A percentile compares a stretch with the other conserved stretches of the same genome.
phyloP scores from a whole-genome alignment of 2,329 filamentous ascomycete species.

The Sclerotinia trifoliorum region DNA sequence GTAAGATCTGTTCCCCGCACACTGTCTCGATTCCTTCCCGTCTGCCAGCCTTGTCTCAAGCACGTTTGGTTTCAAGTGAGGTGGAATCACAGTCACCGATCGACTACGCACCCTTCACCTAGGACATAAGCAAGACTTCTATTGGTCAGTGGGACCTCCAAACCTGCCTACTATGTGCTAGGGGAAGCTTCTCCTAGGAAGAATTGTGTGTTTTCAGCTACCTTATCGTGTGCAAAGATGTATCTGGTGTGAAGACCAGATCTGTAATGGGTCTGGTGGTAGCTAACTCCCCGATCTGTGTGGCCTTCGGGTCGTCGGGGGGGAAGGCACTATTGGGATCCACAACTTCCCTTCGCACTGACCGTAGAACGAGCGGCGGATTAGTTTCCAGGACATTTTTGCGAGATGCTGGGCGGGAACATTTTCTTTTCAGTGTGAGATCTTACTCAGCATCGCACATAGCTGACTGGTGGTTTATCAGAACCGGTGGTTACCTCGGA shows the following conservation, averaged over 20 bases:
- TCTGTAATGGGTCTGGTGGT: constrained; percentile 1
- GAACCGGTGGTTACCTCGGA: not conserved
- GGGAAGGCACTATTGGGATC: not conserved
- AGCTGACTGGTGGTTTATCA: not conserved
- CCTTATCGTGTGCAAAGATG: not conserved
- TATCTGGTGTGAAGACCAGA: constrained; percentile 1
- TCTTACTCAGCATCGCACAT: not conserved
- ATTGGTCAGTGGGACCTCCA: not conserved
- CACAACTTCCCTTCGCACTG: not conserved
- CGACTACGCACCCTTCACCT: not conserved
- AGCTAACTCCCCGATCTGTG: not conserved
- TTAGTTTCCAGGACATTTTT: not conserved
- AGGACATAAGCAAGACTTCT: not conserved
- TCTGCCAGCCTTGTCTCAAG: not conserved
- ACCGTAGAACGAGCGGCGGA: not conserved
- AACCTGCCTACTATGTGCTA: not conserved
- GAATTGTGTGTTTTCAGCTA: not conserved
- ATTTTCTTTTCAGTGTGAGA: not conserved
- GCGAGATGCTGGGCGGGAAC: not conserved
- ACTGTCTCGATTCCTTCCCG: constrained; percentile 8
- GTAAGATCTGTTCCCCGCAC: constrained; percentile 18
- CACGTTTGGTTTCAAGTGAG: not conserved
- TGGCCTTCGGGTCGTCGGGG: constrained; percentile 2
- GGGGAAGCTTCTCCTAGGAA: not conserved
- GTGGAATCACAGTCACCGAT: not conserved